These are phyloP conservation scores for Anisodus tanguticus DNA, from an alignment of 257 asterid genomes.

Conservation along the genomic window DNA sequence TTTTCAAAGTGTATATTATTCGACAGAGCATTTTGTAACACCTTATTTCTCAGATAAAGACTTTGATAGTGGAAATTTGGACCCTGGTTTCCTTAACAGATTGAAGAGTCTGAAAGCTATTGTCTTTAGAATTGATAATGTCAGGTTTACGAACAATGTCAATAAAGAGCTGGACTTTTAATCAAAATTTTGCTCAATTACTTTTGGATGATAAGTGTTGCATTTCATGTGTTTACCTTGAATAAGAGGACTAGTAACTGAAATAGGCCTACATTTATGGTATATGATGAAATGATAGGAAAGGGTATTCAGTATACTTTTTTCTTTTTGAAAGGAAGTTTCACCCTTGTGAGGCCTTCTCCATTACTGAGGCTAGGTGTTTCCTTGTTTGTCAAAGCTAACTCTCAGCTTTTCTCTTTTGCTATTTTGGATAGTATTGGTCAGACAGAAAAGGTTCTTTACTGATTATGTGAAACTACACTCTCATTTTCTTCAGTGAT, in stretches of 20 bases:
- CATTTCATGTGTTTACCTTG: conserved; percentile 9
- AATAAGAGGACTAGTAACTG: not conserved
- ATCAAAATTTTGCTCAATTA: not conserved
- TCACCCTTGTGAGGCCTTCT: not conserved
- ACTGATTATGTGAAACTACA: not conserved
- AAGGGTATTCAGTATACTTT: not conserved
- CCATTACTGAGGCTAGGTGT: not conserved
- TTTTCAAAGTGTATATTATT: not conserved
- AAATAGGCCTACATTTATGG: not conserved
- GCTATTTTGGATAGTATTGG: conserved; percentile 4
- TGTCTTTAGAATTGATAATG: conserved; percentile 18
- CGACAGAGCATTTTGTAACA: not conserved
- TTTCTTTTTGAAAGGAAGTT: not conserved
- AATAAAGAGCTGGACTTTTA: not conserved
- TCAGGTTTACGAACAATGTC: conserved; percentile 8
- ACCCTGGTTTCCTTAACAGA: conserved; percentile 15
- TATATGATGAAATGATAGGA: conserved; percentile 18
- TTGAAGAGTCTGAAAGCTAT: not conserved
- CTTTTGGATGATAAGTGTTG: not conserved
- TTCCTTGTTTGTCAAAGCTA: conserved; percentile 5
- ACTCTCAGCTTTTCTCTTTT: not conserved
- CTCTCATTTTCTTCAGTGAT: not conserved
- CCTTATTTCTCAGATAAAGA: not conserved
- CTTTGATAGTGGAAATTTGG: conserved; percentile 6
- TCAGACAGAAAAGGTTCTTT: conserved; percentile 16